These are phyloP conservation scores for Mycena crocata DNA, from an alignment of 768 basidiomycete species.

Conservation along the genomic window DNA sequence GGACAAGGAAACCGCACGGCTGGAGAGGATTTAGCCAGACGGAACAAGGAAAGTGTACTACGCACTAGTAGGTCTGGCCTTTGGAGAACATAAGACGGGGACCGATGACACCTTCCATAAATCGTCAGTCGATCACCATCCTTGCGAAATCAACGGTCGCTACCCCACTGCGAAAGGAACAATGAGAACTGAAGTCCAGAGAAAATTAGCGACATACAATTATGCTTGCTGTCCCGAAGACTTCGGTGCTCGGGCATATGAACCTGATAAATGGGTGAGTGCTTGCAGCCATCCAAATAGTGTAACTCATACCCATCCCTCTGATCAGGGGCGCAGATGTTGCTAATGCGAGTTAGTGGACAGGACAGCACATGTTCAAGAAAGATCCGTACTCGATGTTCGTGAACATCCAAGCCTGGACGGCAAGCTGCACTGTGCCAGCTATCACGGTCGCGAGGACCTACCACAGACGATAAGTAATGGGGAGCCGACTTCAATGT, in stretches of 20 bases:
- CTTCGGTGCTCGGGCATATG: constrained; percentile 63
- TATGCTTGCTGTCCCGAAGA: constrained; percentile 67
- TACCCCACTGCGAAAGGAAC: constrained; percentile 36
- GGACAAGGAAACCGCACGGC: constrained; percentile 16
- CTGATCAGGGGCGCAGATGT: constrained; percentile 60
- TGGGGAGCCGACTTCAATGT: constrained; percentile 18
- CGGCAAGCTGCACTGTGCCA: constrained; percentile 73
- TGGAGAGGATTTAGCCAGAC: neutral
- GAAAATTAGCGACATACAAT: constrained; percentile 54
- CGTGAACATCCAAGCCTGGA: constrained; percentile 74
- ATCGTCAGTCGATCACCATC: constrained; percentile 1
- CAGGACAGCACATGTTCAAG: constrained; percentile 7
- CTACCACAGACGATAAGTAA: constrained; percentile 45
- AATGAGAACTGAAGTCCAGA: constrained; percentile 15
- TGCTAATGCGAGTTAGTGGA: constrained; percentile 40
- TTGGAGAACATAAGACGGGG: constrained; percentile 56
- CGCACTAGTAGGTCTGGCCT: constrained; percentile 66
- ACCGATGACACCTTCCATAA: constrained; percentile 61
- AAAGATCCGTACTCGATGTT: constrained; percentile 51
- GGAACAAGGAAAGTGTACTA: neutral
- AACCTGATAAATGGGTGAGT: constrained; percentile 47
- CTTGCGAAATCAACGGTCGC: neutral
- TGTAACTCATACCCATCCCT: constrained; percentile 50
- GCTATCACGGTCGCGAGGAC: constrained; percentile 68
- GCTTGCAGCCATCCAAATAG: constrained; percentile 20